Evolutionary conservation across 768 basidiomycete species (phyloP).

Genomic region (Rhizopogon rudus): DNA sequence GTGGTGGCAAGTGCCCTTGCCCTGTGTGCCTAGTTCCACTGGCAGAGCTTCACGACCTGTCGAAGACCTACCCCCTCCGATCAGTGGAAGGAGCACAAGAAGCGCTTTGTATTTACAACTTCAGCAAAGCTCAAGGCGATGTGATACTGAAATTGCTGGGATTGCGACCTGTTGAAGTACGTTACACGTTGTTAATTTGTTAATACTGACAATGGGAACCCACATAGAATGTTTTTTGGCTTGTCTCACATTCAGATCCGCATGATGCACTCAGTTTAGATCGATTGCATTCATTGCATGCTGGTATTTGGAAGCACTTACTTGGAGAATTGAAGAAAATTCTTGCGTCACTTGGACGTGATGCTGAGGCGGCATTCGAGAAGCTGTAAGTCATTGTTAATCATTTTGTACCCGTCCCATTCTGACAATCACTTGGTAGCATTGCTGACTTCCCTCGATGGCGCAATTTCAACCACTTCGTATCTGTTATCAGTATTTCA

Average conservation of each 20-base stretch:
- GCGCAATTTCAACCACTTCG: slow-evolving; percentile 30
- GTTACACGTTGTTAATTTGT: too few species aligned
- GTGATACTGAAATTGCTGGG: slow-evolving; percentile 14
- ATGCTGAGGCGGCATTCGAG: slow-evolving; percentile 6
- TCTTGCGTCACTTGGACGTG: slow-evolving; percentile 10
- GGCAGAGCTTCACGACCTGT: too few species aligned
- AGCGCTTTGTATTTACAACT: neutral
- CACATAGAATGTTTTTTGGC: slow-evolving; percentile 39
- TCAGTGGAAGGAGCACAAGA: too few species aligned
- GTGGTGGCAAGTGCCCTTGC: slow-evolving; percentile 27
- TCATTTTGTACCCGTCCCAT: neutral
- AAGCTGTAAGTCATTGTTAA: slow-evolving; percentile 17
- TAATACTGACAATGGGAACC: neutral
- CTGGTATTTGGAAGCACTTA: slow-evolving; percentile 32
- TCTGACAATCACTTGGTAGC: slow-evolving; percentile 13
- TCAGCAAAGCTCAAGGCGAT: slow-evolving; percentile 12
- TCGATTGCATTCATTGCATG: slow-evolving; percentile 29
- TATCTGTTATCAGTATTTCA: slow-evolving; percentile 14
- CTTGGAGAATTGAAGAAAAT: slow-evolving; percentile 18
- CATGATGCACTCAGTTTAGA: slow-evolving; percentile 33
- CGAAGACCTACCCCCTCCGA: too few species aligned
- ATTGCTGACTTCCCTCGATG: slow-evolving; percentile 26
- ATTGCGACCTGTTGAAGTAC: slow-evolving; percentile 12
- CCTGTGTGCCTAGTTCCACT: slow-evolving; percentile 32
- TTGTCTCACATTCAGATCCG: slow-evolving; percentile 28